Evolutionary conservation across 1,284 basidiomycete genomes (phyloP).

Genomic region (Somion occarium): DNA sequence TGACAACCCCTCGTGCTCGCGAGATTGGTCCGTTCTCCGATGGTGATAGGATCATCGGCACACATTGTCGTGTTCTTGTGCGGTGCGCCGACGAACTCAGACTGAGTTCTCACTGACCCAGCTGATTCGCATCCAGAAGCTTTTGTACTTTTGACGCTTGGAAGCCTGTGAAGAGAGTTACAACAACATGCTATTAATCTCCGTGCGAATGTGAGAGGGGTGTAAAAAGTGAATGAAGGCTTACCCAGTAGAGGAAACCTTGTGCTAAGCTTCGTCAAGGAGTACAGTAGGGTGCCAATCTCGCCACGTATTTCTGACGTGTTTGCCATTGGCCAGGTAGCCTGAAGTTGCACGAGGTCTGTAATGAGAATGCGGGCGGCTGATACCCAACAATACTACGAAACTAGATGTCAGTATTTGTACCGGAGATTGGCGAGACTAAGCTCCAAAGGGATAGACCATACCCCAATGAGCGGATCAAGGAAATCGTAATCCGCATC

Average conservation of each 20-base stretch:
- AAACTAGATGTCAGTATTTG: constrained; percentile 6
- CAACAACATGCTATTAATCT: constrained; percentile 12
- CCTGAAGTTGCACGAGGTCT: constrained; percentile 54
- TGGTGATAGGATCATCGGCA: not conserved
- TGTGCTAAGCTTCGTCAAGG: constrained; percentile 55
- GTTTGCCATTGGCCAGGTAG: constrained; percentile 50
- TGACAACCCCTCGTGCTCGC: constrained; percentile 3
- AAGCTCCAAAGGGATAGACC: constrained; percentile 24
- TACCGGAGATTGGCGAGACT: constrained; percentile 8
- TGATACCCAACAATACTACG: constrained; percentile 65
- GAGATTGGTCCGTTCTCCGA: not conserved
- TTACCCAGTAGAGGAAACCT: constrained; percentile 57
- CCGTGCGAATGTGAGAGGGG: constrained; percentile 11
- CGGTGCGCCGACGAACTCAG: not conserved
- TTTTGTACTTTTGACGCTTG: constrained; percentile 37
- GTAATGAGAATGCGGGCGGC: constrained; percentile 60
- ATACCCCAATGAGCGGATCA: constrained; percentile 70
- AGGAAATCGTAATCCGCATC: constrained; percentile 64
- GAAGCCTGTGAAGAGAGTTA: constrained; percentile 23
- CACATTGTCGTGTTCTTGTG: not conserved
- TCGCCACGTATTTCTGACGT: constrained; percentile 55
- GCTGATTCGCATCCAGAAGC: constrained; percentile 26
- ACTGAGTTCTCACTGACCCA: constrained; percentile 1
- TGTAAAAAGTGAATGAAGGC: constrained; percentile 18
- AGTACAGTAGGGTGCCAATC: constrained; percentile 54